A percentile compares a stretch with the other conserved stretches of the same genome.
phyloP scores from a whole-genome alignment of 2,329 filamentous ascomycete genomes.

The Paraphoma sp. region DNA sequence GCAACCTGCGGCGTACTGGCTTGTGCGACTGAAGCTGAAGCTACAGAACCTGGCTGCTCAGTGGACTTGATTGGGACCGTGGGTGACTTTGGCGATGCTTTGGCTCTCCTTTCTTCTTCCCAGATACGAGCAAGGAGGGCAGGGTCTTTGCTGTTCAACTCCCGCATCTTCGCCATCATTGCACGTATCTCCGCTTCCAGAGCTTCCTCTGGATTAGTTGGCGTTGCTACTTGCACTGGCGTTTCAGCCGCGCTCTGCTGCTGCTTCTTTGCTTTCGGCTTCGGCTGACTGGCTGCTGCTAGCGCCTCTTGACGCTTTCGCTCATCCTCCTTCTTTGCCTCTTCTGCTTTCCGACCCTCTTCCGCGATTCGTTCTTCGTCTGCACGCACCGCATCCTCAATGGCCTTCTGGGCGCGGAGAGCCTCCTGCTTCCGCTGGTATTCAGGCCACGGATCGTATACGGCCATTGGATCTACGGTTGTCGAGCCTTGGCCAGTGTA shows the following conservation, averaged over 20 bases:
- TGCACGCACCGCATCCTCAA: constrained; percentile 42
- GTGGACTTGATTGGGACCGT: constrained; percentile 27
- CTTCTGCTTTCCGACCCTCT: constrained; percentile 35
- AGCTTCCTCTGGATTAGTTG: constrained; percentile 28
- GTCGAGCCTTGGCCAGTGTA: constrained; percentile 38
- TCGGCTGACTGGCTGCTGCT: constrained; percentile 20
- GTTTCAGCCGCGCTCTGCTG: constrained; percentile 20
- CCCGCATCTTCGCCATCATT: constrained; percentile 65
- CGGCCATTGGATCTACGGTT: constrained; percentile 61
- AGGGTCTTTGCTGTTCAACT: constrained; percentile 63
- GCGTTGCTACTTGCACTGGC: neutral
- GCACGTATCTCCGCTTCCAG: constrained; percentile 60
- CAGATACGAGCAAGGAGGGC: constrained; percentile 62
- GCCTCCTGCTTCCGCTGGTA: constrained; percentile 52
- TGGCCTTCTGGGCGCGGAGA: constrained; percentile 38
- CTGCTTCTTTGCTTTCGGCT: constrained; percentile 30
- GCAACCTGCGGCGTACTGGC: constrained; percentile 17
- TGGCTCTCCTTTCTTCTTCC: constrained; percentile 59
- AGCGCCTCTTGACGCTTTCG: constrained; percentile 23
- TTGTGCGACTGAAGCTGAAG: constrained; percentile 15
- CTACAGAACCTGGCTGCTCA: constrained; percentile 18
- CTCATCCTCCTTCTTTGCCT: constrained; percentile 33
- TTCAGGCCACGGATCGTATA: constrained; percentile 61
- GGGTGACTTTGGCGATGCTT: constrained; percentile 35
- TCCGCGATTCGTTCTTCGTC: constrained; percentile 41